Base-by-base conservation (phyloP, 1,284 basidiomycete species). In the Rhizoctonia solani region DNA sequence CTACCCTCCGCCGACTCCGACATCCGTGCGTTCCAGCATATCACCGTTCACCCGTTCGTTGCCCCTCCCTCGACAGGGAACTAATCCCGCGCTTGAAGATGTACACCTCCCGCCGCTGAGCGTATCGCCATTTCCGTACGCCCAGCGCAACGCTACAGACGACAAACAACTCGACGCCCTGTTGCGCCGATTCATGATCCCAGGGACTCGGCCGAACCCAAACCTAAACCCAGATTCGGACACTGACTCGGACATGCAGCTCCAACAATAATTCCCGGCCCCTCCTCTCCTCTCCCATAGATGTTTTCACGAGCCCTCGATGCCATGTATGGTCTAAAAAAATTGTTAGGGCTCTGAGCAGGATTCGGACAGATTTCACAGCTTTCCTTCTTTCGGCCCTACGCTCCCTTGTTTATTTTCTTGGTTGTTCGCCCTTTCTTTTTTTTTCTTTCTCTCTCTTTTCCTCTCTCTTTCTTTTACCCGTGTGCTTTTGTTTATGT, bases 91-190 rank as follows among this genome's bases (percentile, higher is more conserved):
- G 1, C n/a, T 53, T 32, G 49, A 63, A 39, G 59, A 63, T 49
- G 59, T 63, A 1, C 30, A 39, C 16, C 59, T 63, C 16, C 59
- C 59, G 1, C 59, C 59, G 34, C 59, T 63, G 47, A 63, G 32
- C 19, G 59, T 63, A 6, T 63, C 59, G 6, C 59, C 59, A n/a
- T 63, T 52, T 30, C 59, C 59, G 4, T 63, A 63, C 27, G 49
- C 29, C 9, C 59, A 42, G 25, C 59, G 59, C 29, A 42, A 63
- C 49, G 49, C 59, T 3, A 63, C 59, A 25, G 59, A 63, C 59
- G 59, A 63, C 23, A 63, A 63, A 23, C 59, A 63, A 34, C 59
- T 63, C 23, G 59, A 63, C 34, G 59, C 59, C 47, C 59, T 63
- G 2, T 30, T 63, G 37, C 59, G 59, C 2, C 59, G 34, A 19